Conservation (phyloP, 768 basidiomycete genomes). For the Lactarius sp. region DNA sequence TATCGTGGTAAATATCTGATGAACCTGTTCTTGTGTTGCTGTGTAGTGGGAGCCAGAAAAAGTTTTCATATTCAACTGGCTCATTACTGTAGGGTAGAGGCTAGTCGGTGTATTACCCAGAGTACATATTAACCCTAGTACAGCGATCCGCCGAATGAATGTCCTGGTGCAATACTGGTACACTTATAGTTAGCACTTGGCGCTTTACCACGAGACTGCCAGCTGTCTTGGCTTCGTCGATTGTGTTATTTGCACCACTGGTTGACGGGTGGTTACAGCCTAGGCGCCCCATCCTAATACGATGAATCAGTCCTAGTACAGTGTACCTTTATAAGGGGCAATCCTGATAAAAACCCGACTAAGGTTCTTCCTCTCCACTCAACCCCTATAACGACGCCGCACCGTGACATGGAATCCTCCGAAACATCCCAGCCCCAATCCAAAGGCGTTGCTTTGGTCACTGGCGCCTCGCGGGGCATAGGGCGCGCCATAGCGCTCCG, state of each 20-base stretch:
- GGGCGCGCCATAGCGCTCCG: conserved; percentile 26
- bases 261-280: too few relatives aligned
- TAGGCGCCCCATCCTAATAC: too few relatives aligned
- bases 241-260: too few relatives aligned
- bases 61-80: too few relatives aligned
- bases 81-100: too few relatives aligned
- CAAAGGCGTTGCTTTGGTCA: conserved; percentile 25
- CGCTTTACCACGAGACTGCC: background rate
- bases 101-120: too few relatives aligned
- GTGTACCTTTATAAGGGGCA: too few relatives aligned
- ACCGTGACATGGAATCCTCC: background rate
- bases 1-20: too few relatives aligned
- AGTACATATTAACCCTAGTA: too few relatives aligned
- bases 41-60: too few relatives aligned
- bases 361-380: background rate
- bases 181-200: background rate
- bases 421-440: background rate
- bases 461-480: conserved; percentile 26
- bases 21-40: too few relatives aligned
- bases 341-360: background rate
- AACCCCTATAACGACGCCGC: background rate
- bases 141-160: background rate
- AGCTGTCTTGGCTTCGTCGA: background rate
- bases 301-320: too few relatives aligned
- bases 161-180: background rate